Base-by-base conservation (phyloP, 208 protist genomes). In the Phytomonas sp. region DNA sequence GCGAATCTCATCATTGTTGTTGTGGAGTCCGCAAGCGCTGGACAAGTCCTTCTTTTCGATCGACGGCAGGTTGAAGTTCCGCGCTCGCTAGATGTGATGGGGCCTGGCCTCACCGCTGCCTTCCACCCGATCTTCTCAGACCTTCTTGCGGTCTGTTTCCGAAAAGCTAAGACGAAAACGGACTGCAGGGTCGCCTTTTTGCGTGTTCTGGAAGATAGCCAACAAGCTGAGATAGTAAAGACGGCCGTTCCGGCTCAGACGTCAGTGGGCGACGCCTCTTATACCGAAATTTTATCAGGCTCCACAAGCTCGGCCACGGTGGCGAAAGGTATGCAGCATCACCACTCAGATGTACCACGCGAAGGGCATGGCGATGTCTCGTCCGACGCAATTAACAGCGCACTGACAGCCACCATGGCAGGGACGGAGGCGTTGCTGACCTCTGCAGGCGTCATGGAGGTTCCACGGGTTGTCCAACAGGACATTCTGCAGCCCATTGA, bases 61-160 rank as follows among this genome's bases (percentile, higher is more conserved):
- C 79, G 84, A 13, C 86, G 84, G 4, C 80, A 86, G 30, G 82
- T 91, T 51, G 84, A 90, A 59, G 74, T 84, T 17, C 80, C 74
- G 70, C 76, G 77, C 4, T 60, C 60, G 34, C 69, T 95, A 23
- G 68, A 82, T 36, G 74, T 82, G n/a, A 77, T 68, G 32, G 88
- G 87, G 8, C 81, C 84, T 1, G 83, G 84, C 46, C 78, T 93
- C 23, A 70, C 82, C 17, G 76, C 76, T 17, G 75, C 77, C 37
- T 94, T 93, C 60, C 91, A 96, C 62, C 91, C 91, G 3, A 72
- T 80, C 61, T 96, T 87, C 73, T 77, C 77, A 31, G 91, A 96
- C 59, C 73, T 96, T 1, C 78, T 96, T 28, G 87, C 86, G 0
- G 82, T 94, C 13, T 86, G 79, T 60, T 94, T 85, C 68, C 74